A percentile compares a stretch with the other conserved stretches of the same genome.
Evolutionary conservation across 768 basidiomycete genomes (phyloP).

Genomic region (Rubroboletus pulcherrimus): DNA sequence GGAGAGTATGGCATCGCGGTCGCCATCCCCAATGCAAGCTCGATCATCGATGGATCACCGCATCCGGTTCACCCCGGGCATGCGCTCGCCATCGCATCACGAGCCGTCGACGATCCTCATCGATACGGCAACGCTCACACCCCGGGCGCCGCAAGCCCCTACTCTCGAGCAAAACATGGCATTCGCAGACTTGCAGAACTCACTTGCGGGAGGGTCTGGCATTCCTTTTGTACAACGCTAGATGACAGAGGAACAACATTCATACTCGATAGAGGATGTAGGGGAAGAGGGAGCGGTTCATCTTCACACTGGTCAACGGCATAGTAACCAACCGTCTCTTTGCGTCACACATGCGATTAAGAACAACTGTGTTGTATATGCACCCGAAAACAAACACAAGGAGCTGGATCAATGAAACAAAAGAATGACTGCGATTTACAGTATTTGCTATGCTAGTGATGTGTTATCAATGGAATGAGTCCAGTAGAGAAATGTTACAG

Average conservation of each 20-base stretch:
- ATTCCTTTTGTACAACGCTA: conserved; percentile 14
- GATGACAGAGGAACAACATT: not conserved
- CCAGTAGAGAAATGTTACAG: conserved; percentile 26
- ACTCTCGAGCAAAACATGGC: conserved; percentile 85
- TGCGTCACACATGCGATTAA: conserved; percentile 9
- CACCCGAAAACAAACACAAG: conserved; percentile 21
- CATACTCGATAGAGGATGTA: not conserved
- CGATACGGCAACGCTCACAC: conserved; percentile 36
- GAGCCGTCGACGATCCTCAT: conserved; percentile 37
- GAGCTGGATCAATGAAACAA: conserved; percentile 17
- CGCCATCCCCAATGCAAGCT: conserved; percentile 42
- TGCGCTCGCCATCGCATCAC: conserved; percentile 24
- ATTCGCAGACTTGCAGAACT: conserved; percentile 63
- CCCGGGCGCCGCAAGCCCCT: conserved; percentile 50
- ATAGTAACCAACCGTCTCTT: conserved; percentile 11
- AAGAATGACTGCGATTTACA: conserved; percentile 29
- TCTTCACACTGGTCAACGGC: not conserved
- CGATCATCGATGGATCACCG: conserved; percentile 21
- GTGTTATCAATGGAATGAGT: conserved; percentile 16
- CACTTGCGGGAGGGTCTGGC: conserved; percentile 32
- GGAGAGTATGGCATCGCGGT: conserved; percentile 50
- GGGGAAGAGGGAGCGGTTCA: not conserved
- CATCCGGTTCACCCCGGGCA: conserved; percentile 25
- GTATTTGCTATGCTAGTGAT: conserved; percentile 25
- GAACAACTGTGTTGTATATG: conserved; percentile 20